Percentiles rank a stretch among this genome's conserved stretches.
These are phyloP conservation scores for Kazachstania kunashirensis DNA, from an alignment of 805 yeast species.

Conservation along the genomic window DNA sequence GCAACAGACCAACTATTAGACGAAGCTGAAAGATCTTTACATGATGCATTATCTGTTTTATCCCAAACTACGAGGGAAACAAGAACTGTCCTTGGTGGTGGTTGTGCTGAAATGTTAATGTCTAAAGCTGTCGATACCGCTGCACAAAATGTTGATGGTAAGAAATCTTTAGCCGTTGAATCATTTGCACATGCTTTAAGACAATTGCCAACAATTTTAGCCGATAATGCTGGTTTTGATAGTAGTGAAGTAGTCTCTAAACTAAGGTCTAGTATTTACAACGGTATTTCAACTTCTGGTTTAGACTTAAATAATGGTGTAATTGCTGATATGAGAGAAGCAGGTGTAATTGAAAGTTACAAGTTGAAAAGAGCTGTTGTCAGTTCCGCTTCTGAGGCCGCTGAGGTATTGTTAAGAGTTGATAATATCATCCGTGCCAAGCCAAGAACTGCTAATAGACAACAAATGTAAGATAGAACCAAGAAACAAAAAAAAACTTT, in stretches of 20 bases:
- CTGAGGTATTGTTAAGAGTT: constrained; percentile 89
- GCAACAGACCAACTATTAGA: constrained; percentile 95
- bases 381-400: constrained; percentile 93
- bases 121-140: constrained; percentile 89
- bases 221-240: constrained; percentile 96
- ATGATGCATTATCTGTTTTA: constrained; percentile 90
- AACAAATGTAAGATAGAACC: constrained; percentile 25
- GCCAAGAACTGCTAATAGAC: constrained; percentile 93
- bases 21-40: constrained; percentile 94
- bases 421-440: constrained; percentile 95
- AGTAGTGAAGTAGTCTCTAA: constrained; percentile 86
- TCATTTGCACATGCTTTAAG: constrained; percentile 89
- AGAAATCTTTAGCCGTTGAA: constrained; percentile 88
- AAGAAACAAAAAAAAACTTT: background rate
- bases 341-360: constrained; percentile 87
- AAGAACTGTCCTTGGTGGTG: constrained; percentile 88
- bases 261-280: constrained; percentile 73
- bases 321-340: constrained; percentile 88
- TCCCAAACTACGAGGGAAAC: constrained; percentile 92
- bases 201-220: constrained; percentile 88
- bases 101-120: constrained; percentile 94
- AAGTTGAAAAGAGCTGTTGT: constrained; percentile 92
- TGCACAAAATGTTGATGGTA: constrained; percentile 88
- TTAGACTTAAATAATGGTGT: constrained; percentile 75
- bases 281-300: constrained; percentile 87